Evolutionary conservation across 2,329 filamentous ascomycete species (phyloP).

Genomic region (Cercospora zeae-maydis): DNA sequence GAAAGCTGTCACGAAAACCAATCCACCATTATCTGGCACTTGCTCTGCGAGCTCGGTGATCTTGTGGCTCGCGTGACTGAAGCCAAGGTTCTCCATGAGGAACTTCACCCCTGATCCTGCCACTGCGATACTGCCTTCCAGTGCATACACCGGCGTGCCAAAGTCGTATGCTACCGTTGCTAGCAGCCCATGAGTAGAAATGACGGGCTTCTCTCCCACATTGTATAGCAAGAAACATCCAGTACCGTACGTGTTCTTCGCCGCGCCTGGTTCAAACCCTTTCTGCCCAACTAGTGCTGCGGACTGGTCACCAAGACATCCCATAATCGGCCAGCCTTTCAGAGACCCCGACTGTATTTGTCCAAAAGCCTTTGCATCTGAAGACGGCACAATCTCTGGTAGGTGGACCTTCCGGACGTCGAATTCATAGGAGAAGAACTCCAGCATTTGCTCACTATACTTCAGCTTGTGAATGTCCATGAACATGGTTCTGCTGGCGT

Average conservation of each 20-base stretch:
- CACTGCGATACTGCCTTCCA: conserved; percentile 77
- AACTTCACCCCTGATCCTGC: conserved; percentile 78
- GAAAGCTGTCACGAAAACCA: conserved; percentile 84
- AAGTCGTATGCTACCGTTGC: conserved; percentile 81
- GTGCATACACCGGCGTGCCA: conserved; percentile 66
- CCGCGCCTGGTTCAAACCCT: conserved; percentile 74
- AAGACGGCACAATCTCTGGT: conserved; percentile 80
- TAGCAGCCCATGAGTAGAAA: conserved; percentile 76
- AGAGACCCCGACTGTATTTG: conserved; percentile 62
- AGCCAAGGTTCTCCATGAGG: conserved; percentile 60
- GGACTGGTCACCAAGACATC: conserved; percentile 82
- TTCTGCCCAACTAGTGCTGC: conserved; percentile 69
- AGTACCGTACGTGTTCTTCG: conserved; percentile 90
- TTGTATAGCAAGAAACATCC: conserved; percentile 89
- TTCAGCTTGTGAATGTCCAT: conserved; percentile 79
- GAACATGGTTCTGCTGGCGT: conserved; percentile 90
- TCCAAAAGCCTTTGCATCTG: conserved; percentile 70
- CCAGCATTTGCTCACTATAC: conserved; percentile 72
- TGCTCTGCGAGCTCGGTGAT: conserved; percentile 62
- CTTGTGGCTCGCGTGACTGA: conserved; percentile 61
- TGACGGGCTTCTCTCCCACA: conserved; percentile 77
- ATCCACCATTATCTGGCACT: conserved; percentile 73
- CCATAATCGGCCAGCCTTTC: conserved; percentile 69
- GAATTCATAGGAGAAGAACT: conserved; percentile 68
- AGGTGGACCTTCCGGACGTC: conserved; percentile 68